Evolutionary conservation across 2,329 filamentous ascomycete species (phyloP).

Genomic region (Xylaria multiplex): DNA sequence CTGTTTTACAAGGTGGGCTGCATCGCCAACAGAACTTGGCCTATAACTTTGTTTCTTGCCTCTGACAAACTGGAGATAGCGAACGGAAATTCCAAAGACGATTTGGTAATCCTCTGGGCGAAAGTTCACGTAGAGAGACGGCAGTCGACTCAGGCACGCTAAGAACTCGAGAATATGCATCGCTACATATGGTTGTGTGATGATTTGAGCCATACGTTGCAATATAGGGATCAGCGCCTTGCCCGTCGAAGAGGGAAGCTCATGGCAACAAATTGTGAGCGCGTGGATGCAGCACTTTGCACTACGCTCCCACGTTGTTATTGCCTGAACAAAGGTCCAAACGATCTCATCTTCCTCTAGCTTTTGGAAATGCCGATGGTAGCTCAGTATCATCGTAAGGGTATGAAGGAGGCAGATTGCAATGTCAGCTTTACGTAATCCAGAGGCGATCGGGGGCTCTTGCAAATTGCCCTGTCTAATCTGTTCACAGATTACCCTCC

Average conservation of each 20-base stretch:
- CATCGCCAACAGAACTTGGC: slow-evolving; percentile 58
- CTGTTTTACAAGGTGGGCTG: slow-evolving; percentile 43
- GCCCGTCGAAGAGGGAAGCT: slow-evolving; percentile 86
- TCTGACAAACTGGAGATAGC: slow-evolving; percentile 89
- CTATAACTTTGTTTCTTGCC: slow-evolving; percentile 67
- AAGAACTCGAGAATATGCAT: slow-evolving; percentile 97
- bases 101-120: slow-evolving; percentile 91
- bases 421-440: slow-evolving; percentile 86
- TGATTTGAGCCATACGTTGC: slow-evolving; percentile 93
- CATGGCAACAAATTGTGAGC: slow-evolving; percentile 92
- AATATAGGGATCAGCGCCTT: slow-evolving; percentile 87
- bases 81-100: slow-evolving; percentile 94
- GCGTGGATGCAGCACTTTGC: slow-evolving; percentile 95
- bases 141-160: slow-evolving; percentile 85
- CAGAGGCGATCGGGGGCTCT: slow-evolving; percentile 81
- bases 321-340: slow-evolving; percentile 84
- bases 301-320: slow-evolving; percentile 84
- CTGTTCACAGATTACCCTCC: slow-evolving; percentile 82
- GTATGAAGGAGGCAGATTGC: slow-evolving; percentile 89
- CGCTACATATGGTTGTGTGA: slow-evolving; percentile 90
- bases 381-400: slow-evolving; percentile 88
- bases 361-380: slow-evolving; percentile 85
- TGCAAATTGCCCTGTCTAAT: slow-evolving; percentile 80
- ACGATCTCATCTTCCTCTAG: slow-evolving; percentile 91
- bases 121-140: slow-evolving; percentile 87